A percentile compares a stretch with the other conserved stretches of the same genome.
Conservation (phyloP, 495 filamentous ascomycete genomes). For the Clohesyomyces aquaticus region DNA sequence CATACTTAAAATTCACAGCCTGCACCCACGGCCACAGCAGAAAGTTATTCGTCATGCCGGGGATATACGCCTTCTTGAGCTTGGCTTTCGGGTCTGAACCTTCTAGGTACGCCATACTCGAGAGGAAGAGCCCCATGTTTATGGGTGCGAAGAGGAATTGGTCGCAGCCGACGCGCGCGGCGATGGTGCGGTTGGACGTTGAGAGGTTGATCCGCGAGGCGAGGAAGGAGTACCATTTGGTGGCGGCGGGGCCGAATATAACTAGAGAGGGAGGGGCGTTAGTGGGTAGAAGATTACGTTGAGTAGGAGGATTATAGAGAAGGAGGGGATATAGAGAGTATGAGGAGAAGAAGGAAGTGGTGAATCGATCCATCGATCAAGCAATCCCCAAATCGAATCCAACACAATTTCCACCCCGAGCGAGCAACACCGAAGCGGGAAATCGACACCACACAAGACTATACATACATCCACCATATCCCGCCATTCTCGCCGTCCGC, state of each 20-base stretch:
- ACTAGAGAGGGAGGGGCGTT: slow-evolving; percentile 52
- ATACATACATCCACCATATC: slow-evolving; percentile 85
- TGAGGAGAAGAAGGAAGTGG: slow-evolving; percentile 2
- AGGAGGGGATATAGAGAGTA: slow-evolving; percentile 10
- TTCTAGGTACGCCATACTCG: slow-evolving; percentile 86
- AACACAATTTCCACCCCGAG: too few species aligned
- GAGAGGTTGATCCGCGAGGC: slow-evolving; percentile 68
- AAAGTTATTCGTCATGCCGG: slow-evolving; percentile 80
- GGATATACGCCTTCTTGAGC: slow-evolving; percentile 65
- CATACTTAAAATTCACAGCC: slow-evolving; percentile 84
- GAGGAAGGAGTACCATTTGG: slow-evolving; percentile 84
- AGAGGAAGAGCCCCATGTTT: slow-evolving; percentile 81
- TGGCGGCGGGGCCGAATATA: slow-evolving; percentile 89
- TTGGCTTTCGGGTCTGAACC: slow-evolving; percentile 72
- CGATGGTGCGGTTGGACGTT: slow-evolving; percentile 67
- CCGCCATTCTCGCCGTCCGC: slow-evolving; percentile 85
- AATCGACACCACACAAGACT: too few species aligned
- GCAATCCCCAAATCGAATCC: too few species aligned
- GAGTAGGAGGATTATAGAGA: slow-evolving; percentile 25
- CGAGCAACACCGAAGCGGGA: too few species aligned
- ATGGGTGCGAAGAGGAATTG: slow-evolving; percentile 84
- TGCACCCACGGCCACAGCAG: slow-evolving; percentile 94
- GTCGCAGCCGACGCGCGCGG: slow-evolving; percentile 79
- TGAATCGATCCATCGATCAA: slow-evolving; percentile 38
- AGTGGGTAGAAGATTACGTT: slow-evolving; percentile 17